Percentiles rank a stretch among this genome's conserved stretches.
These are phyloP conservation scores for Acanthamoeba triangularis DNA, from an alignment of 208 protist genomes.

Conservation along the genomic window DNA sequence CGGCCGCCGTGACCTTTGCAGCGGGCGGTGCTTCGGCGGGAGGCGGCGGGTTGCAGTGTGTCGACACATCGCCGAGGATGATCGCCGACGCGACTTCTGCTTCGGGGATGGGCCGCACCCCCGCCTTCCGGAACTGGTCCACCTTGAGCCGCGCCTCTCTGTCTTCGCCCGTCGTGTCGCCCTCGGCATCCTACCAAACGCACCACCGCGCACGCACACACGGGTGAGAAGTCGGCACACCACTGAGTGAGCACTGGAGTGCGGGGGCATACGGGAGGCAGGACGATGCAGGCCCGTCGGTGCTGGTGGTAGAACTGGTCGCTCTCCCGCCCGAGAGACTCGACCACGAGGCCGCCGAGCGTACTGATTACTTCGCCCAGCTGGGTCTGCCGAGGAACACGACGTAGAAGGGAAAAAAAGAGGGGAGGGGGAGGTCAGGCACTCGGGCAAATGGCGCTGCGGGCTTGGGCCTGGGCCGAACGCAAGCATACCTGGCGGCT, in stretches of 20 bases:
- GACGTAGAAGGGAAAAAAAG: neutral
- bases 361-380: neutral
- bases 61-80: neutral
- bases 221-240: too few species aligned
- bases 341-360: neutral
- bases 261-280: slow-evolving; percentile 12
- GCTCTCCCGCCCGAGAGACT: neutral
- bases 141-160: neutral
- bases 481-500: neutral
- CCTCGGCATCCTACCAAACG: neutral
- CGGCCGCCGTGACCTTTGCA: neutral
- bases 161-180: neutral
- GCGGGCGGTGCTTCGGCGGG: too few species aligned
- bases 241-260: too few species aligned
- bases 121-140: neutral
- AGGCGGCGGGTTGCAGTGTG: neutral
- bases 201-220: too few species aligned
- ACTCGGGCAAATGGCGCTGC: too few species aligned
- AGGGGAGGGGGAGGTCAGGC: neutral
- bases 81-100: neutral
- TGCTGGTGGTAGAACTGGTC: neutral
- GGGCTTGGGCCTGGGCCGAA: neutral
- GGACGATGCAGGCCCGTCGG: neutral
- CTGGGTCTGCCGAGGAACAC: neutral
- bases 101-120: neutral